A percentile compares a stretch with the other conserved stretches of the same genome.
phyloP scores from a whole-genome alignment of 2,329 filamentous ascomycete genomes.

The Bipolaris gigantea region DNA sequence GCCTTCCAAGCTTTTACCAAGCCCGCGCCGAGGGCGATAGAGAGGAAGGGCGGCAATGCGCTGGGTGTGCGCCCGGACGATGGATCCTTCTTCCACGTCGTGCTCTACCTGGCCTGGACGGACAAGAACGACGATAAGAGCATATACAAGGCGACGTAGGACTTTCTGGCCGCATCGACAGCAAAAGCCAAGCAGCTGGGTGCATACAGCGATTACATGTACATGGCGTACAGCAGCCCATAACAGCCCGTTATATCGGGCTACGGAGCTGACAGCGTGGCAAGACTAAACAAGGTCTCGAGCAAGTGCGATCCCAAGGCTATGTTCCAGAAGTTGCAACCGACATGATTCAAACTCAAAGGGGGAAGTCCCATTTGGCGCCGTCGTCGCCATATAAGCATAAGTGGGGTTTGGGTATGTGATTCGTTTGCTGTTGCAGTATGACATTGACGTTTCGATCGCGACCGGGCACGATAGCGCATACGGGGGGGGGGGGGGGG shows the following conservation, averaged over 20 bases:
- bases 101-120: constrained; percentile 26
- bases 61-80: constrained; percentile 22
- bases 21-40: constrained; percentile 21
- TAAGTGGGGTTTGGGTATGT: too few relatives aligned
- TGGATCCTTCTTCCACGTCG: constrained; percentile 20
- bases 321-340: constrained; percentile 15
- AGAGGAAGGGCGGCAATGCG: constrained; percentile 28
- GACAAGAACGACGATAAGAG: constrained; percentile 21
- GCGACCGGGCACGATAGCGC: too few relatives aligned
- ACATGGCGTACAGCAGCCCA: constrained; percentile 52
- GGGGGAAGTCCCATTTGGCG: background rate
- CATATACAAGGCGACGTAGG: constrained; percentile 18
- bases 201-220: constrained; percentile 31
- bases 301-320: constrained; percentile 13
- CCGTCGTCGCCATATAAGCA: background rate
- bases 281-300: constrained; percentile 13
- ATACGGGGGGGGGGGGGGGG: too few relatives aligned
- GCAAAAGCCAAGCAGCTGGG: constrained; percentile 8
- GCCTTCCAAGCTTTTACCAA: constrained; percentile 29
- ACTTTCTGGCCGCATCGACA: constrained; percentile 8
- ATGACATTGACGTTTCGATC: background rate
- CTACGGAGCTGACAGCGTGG: constrained; percentile 46
- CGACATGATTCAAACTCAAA: constrained; percentile 15
- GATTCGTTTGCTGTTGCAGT: background rate
- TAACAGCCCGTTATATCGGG: constrained; percentile 47